Conservation (phyloP, 345 rosid genomes). For the Brassica cretica region DNA sequence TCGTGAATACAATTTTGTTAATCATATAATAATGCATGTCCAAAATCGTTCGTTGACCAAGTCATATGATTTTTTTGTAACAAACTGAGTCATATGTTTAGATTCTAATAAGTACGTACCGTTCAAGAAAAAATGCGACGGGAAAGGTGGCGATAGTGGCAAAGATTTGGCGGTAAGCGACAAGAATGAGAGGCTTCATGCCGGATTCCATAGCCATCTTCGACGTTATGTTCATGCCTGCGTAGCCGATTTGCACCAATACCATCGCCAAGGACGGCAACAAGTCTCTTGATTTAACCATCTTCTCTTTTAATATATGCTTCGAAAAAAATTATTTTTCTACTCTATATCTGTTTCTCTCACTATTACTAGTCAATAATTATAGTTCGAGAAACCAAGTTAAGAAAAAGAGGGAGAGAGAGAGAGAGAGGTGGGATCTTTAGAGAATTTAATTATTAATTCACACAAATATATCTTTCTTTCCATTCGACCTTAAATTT, state of each 20-base stretch:
- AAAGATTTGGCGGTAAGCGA: slow-evolving; percentile 75
- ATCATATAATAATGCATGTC: slow-evolving; percentile 9
- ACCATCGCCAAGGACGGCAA: slow-evolving; percentile 80
- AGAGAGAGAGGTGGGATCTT: slow-evolving; percentile 12
- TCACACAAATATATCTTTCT: slow-evolving; percentile 22
- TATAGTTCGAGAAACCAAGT: slow-evolving; percentile 27
- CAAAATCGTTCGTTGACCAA: slow-evolving; percentile 8
- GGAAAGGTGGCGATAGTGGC: slow-evolving; percentile 73
- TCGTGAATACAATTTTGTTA: neutral
- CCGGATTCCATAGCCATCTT: slow-evolving; percentile 91
- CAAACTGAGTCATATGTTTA: neutral
- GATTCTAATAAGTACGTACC: slow-evolving; percentile 44
- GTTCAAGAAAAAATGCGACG: slow-evolving; percentile 64
- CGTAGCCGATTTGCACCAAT: slow-evolving; percentile 66
- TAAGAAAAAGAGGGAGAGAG: neutral
- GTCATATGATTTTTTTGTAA: neutral
- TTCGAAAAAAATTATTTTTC: neutral
- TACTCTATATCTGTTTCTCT: neutral
- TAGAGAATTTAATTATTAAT: slow-evolving; percentile 14
- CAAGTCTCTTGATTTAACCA: slow-evolving; percentile 44
- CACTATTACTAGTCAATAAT: slow-evolving; percentile 13
- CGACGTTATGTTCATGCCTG: slow-evolving; percentile 85
- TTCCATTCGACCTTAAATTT: slow-evolving; percentile 23
- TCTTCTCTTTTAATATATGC: slow-evolving; percentile 26
- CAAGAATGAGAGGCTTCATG: slow-evolving; percentile 79